These are phyloP conservation scores for Lepidium sativum DNA, from an alignment of 345 rosid species.

Conservation along the genomic window DNA sequence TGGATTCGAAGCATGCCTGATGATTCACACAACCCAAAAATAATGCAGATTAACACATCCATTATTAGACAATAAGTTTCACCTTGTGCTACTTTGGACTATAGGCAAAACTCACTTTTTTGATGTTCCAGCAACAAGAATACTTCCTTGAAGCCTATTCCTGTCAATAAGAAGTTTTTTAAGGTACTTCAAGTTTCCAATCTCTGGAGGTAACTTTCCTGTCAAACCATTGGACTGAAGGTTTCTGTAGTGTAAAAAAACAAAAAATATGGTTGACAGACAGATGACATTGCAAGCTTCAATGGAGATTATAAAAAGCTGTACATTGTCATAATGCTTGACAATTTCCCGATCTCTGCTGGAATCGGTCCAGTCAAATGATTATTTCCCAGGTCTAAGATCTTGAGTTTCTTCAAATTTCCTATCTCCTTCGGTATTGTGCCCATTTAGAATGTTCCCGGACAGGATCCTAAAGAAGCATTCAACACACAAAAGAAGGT, in stretches of 20 bases:
- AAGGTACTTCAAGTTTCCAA: constrained; percentile 68
- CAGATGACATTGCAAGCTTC: not conserved
- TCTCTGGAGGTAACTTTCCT: constrained; percentile 66
- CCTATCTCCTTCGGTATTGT: constrained; percentile 83
- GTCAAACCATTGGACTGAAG: constrained; percentile 88
- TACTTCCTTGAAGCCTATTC: constrained; percentile 74
- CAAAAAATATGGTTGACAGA: not conserved
- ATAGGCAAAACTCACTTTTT: constrained; percentile 9
- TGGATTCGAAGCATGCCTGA: constrained; percentile 43
- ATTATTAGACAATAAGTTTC: not conserved
- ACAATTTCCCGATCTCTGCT: constrained; percentile 63
- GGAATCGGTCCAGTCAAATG: constrained; percentile 77
- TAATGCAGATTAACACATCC: not conserved
- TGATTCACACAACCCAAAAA: not conserved
- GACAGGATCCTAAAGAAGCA: constrained; percentile 54
- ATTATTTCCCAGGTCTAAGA: constrained; percentile 89
- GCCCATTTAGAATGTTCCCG: constrained; percentile 62
- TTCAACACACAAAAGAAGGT: not conserved
- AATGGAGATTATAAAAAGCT: not conserved
- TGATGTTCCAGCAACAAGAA: constrained; percentile 38
- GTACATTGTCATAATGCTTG: constrained; percentile 50
- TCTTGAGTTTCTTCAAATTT: constrained; percentile 57
- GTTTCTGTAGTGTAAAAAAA: constrained; percentile 44
- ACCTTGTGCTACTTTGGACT: not conserved
- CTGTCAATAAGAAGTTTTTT: constrained; percentile 68